Percentiles rank a stretch among this genome's conserved stretches.
These are phyloP conservation scores for Gynochthodes officinalis DNA, from an alignment of 257 asterid genomes.

Conservation along the genomic window DNA sequence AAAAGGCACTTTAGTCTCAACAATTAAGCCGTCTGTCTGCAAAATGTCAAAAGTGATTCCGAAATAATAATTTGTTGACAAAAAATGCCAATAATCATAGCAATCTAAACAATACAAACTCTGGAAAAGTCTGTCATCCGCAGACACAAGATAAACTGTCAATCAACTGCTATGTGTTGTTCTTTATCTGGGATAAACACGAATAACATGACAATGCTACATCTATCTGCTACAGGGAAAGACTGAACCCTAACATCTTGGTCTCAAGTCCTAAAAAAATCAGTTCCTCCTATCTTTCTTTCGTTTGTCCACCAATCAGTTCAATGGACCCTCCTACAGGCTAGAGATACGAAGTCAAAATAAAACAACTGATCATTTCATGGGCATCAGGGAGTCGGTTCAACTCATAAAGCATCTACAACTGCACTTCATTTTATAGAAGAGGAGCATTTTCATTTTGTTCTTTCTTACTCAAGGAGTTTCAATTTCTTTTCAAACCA, in stretches of 20 bases:
- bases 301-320: not conserved
- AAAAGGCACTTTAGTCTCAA: not conserved
- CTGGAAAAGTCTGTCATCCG: not conserved
- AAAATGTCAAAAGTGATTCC: not conserved
- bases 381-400: not conserved
- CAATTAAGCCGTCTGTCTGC: not conserved
- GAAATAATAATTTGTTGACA: not conserved
- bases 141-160: not conserved
- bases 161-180: not conserved
- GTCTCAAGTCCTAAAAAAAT: not conserved
- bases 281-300: not conserved
- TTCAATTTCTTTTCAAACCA: slow-evolving; percentile 4
- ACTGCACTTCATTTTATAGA: not conserved
- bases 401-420: slow-evolving; percentile 7
- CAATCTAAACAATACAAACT: not conserved
- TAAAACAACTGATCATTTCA: not conserved
- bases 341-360: not conserved
- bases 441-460: not conserved
- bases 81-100: not conserved
- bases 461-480: not conserved
- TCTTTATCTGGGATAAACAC: not conserved
- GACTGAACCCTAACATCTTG: not conserved
- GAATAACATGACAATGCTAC: not conserved
- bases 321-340: not conserved
- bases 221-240: not conserved